Conservation (phyloP, 345 rosid genomes). For the Arabidopsis suecica region DNA sequence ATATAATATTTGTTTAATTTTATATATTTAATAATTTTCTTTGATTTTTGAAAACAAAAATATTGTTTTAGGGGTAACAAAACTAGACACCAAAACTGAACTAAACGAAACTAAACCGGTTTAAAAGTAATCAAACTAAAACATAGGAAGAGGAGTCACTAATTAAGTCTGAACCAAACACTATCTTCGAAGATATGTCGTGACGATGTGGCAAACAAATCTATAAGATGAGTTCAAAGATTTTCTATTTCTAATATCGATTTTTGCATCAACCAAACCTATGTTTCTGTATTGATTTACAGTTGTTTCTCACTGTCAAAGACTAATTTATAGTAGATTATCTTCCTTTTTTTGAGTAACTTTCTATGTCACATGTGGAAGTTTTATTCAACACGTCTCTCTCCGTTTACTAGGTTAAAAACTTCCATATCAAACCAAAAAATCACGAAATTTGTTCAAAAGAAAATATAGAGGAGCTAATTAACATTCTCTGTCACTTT, state of each 20-base stretch:
- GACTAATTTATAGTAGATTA: not conserved
- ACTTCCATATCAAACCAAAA: not conserved
- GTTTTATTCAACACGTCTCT: not conserved
- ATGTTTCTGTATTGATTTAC: not conserved
- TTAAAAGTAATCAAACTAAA: too few relatives aligned
- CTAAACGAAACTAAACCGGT: too few relatives aligned
- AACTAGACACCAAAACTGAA: not conserved
- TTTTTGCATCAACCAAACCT: not conserved
- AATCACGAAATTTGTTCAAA: not conserved
- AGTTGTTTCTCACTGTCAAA: not conserved
- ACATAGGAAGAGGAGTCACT: not conserved
- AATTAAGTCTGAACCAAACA: too few relatives aligned
- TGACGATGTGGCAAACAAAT: not conserved
- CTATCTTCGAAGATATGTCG: not conserved
- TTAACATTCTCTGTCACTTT: not conserved
- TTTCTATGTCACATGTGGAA: not conserved
- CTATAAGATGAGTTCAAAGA: not conserved
- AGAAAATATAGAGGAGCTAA: not conserved
- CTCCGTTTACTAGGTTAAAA: not conserved
- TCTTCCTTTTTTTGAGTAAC: not conserved
- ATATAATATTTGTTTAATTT: too few relatives aligned
- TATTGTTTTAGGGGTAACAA: too few relatives aligned
- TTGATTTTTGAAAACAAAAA: too few relatives aligned
- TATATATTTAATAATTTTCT: not conserved
- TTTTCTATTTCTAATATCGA: not conserved